Evolutionary conservation across 164 flowering plant species (phyloP).

Genomic region (Vitis labrusca): DNA sequence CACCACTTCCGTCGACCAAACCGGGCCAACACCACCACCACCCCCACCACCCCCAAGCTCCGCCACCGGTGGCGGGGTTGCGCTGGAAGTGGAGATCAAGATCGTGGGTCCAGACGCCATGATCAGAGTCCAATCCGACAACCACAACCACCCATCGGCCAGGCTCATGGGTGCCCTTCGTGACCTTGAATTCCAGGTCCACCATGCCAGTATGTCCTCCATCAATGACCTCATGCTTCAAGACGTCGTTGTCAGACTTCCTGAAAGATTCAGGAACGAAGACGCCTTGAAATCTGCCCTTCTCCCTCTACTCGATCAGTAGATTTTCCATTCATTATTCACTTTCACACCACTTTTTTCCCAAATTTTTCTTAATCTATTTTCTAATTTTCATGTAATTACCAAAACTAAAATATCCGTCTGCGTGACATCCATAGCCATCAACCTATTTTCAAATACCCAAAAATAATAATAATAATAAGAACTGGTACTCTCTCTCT

Average conservation of each 20-base stretch:
- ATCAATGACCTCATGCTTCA: constrained; percentile 68
- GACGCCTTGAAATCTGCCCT: constrained; percentile 43
- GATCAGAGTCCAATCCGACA: constrained; percentile 63
- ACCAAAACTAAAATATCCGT: no score
- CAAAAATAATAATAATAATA: no score
- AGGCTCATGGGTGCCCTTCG: constrained; percentile 58
- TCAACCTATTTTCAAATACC: no score
- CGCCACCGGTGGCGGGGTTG: neutral
- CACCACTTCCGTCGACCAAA: constrained; percentile 29
- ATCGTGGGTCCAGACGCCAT: constrained; percentile 63
- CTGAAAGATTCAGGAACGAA: constrained; percentile 38
- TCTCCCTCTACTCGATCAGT: constrained; percentile 22
- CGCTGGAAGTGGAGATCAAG: constrained; percentile 58
- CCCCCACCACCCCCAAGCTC: neutral
- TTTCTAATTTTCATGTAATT: no score
- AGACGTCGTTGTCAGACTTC: constrained; percentile 60
- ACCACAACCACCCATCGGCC: constrained; percentile 52
- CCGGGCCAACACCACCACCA: neutral
- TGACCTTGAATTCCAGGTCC: constrained; percentile 55
- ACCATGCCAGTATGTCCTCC: constrained; percentile 65
- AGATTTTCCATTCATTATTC: no score
- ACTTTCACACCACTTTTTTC: no score
- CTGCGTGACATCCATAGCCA: no score
- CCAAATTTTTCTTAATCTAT: no score
- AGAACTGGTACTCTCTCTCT: no score